Base-by-base conservation (phyloP, 2,329 filamentous ascomycete species). In the Trichophyton schoenleinii region DNA sequence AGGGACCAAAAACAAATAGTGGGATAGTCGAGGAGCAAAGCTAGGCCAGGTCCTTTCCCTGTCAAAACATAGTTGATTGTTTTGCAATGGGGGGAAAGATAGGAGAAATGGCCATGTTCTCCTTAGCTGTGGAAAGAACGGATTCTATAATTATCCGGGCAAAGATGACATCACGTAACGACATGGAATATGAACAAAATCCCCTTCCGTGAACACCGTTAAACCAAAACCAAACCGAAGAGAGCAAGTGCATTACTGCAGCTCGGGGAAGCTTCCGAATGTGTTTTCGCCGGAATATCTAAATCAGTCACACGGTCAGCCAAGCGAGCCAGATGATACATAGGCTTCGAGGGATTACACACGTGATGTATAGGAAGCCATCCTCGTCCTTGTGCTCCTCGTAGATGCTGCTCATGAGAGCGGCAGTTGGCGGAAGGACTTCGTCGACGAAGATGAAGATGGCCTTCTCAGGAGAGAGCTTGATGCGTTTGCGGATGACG, bases 401-500 rank as follows among this genome's bases (percentile, higher is more conserved):
- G 76, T 99, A 99, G 79, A 99, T 97, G 77, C 89, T 95, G 81
- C 91, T 96, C 94, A 99, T 99, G 60, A 99, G 85, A 63, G 94
- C 94, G 63, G 94, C 94, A 7, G 94, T 97, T 2, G 94, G 94
- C 59, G 94, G 94, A 61, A 99, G 83, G 59, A 96, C 92, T 79
- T 97, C 94, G 75, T 97, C 92, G 72, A 99, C 94, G 79, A 97
- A 99, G 83, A 99, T 97, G 83, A 99, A 99, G 80, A 99, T 99
- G 74, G 94, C 94, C 84, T 99, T 99, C 82, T 99, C 94, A 36
- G 94, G 94, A 61, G 91, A 96, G 68, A 99, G 84, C 89, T 99
- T 99, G 81, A 99, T 99, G 73, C 94, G 88, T 85, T 99, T 99
- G 76, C 94, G 91, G 79, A 99, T 99, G 67, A 99, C 94, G 78